Evolutionary conservation across 768 basidiomycete species (phyloP), one percentile per base, ranked within the genome.

Genomic region (Omphalotus guepiniiformis): DNA sequence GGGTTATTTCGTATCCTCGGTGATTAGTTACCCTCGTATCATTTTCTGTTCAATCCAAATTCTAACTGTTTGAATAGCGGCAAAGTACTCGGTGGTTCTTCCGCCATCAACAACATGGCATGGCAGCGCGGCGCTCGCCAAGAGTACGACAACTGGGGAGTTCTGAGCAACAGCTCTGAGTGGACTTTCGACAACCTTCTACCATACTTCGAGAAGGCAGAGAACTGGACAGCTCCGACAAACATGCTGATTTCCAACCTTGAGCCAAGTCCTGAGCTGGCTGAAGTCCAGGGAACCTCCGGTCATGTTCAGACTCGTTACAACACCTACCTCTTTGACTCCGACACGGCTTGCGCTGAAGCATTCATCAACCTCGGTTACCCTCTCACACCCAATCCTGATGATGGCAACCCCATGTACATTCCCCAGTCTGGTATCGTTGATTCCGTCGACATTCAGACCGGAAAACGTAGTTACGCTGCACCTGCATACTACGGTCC

Each of bases 131-230:
- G 48, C 3, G 53, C 56, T n/a, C 42, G 49, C 32, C 38, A 23
- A 2, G 58, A 59, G 35, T 59, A 59, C 50, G 58, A 59, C 42
- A 47, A 47, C 5, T 48, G 58, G 56, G 43, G 48, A 43, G 23
- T 38, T 15, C 37, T 59, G 21, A 55, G 55, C 21, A 42, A 40
- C 25, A 32, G 40, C 36, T 34, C 40, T 29, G 41, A 44, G 50
- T 48, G 52, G 52, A 39, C 55, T 23, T 47, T 32, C 34, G 36
- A 22, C 12, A 36, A 36, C 21, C 35, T 47, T 3, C 32, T 50
- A 6, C 49, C 49, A 13, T 50, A 50, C 34, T 44, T 50, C 41
- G 19, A 23, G 26, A 50, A 50, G 43, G 41, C 42, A 29, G 49
- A 50, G 23, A 44, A n/a, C n/a, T n/a, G 22, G n/a, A 9, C 44